Base-by-base conservation (phyloP, 306 rosid species). In the Leucaena leucocephala region DNA sequence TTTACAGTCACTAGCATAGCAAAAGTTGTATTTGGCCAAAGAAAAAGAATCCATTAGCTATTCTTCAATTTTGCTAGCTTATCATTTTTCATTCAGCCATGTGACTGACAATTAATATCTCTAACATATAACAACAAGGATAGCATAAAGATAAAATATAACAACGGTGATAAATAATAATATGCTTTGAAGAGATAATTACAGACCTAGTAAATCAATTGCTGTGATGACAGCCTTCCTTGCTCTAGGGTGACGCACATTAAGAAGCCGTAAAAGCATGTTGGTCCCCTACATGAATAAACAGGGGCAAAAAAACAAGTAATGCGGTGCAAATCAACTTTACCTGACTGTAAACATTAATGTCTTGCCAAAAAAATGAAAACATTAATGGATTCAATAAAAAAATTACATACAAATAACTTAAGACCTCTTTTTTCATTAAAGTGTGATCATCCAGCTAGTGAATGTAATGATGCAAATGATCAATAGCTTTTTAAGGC, bases 221-320 rank as follows among this genome's bases (percentile, higher is more conserved):
- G 98, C 98, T 50, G 95, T 91, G 80, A 94, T 94, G 74, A 94
- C 98, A 27, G 98, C 98, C 86, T 92, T 94, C 90, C 93, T 94
- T 81, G 97, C 97, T 76, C 82, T 91, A 39, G 97, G 98, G 59
- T 89, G 89, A 63, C 91, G 91, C 72, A 94, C 98, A 74, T 94
- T 89, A 84, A 94, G 98, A 82, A 94, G 97, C 78, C 97, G 88
- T 46, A 97, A 87, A 64, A 94, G 95, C 97, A 94, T 85, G 78
- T 94, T 94, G 68, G 98, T 92, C 58, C 98, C 98, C 98, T 94
- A 8, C 38, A 68, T 19, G 54, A 13, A 42, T 9, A 68, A 68
- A 43, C 3, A 21, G 33, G 86, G 72, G 71, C 79, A 54, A 49
- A 72, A 27, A 78, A 66, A 82, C 64, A 76, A 40, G 72, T 17